Evolutionary conservation across 768 basidiomycete genomes (phyloP), one percentile per base, ranked within the genome.

Genomic region (Paxillus involutus): DNA sequence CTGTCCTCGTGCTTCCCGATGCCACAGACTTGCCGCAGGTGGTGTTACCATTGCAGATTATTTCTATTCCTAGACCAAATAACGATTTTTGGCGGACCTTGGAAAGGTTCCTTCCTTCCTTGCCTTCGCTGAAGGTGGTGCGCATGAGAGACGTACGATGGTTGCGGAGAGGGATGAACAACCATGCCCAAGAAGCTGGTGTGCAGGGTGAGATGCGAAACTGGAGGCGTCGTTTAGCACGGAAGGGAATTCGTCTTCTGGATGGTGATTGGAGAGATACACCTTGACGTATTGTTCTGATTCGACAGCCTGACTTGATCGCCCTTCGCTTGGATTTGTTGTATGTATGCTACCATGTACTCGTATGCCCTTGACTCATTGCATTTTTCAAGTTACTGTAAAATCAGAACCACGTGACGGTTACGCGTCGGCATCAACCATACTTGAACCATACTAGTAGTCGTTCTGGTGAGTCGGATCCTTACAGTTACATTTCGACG

Each of bases 161-260:
- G 89, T 69, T 92, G 35, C 73, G 84, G 50, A 78, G 77, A 48
- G 90, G 88, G 0, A 78, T 91, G 68, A 83, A 79, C 8, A 71
- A 70, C 0, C 75, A 78, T 54, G 91, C 91, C 24, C 83, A 81
- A 58, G 83, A 80, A 57, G 80, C 90, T 7, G 91, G 91, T 8
- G 80, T 90, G 13, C 90, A 91, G 69, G 91, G 89, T 41, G 87
- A 90, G 66, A 85, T 93, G 82, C 73, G 76, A 58, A 80, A 84
- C 52, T 93, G 91, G 91, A 77, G 77, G 55, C 77, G 80, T 44
- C 78, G 85, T 49, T 73, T 93, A 32, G 73, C 72, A 11, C 75
- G 82, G 51, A 74, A 80, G 61, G 75, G 80, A 1, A 78, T 93
- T 44, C 75, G 77, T 19, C 70, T 93, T 29, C 72, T 92, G 49